Percentiles rank a stretch among this genome's conserved stretches.
Conservation (phyloP, 2,329 filamentous ascomycete genomes). For the Cytospora mali region DNA sequence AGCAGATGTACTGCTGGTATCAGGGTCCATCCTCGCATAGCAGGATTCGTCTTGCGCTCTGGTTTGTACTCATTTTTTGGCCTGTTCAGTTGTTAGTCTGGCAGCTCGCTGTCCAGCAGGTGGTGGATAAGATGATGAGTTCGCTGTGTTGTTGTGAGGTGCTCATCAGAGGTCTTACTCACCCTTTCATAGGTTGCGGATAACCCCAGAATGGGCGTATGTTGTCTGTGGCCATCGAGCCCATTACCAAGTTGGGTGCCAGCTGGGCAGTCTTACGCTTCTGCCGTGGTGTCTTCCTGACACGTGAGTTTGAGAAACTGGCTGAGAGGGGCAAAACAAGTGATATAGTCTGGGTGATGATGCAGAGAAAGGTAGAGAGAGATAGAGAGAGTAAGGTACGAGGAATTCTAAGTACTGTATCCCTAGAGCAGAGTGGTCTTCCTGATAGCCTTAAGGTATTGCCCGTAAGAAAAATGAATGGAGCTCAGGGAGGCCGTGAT, state of each 20-base stretch:
- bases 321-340: background rate
- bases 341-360: background rate
- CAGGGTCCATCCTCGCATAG: conserved; percentile 58
- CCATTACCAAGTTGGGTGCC: background rate
- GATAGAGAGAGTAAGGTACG: too few relatives aligned
- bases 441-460: conserved; percentile 9
- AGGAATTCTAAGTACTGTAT: background rate
- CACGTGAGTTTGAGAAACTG: background rate
- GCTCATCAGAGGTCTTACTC: conserved; percentile 6
- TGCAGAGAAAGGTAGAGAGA: background rate
- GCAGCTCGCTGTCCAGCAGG: background rate
- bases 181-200: conserved; percentile 25
- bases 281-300: background rate
- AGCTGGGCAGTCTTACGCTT: conserved; percentile 2
- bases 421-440: conserved; percentile 12
- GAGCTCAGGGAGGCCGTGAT: conserved; percentile 9
- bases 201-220: conserved; percentile 26
- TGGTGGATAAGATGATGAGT: background rate
- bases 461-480: background rate
- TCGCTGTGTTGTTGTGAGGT: background rate
- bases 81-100: conserved; percentile 32
- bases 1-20: conserved; percentile 59
- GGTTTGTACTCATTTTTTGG: conserved; percentile 48
- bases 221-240: conserved; percentile 23
- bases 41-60: conserved; percentile 56